phyloP scores from a whole-genome alignment of 768 basidiomycete species.

The Pisolithus marmoratus region DNA sequence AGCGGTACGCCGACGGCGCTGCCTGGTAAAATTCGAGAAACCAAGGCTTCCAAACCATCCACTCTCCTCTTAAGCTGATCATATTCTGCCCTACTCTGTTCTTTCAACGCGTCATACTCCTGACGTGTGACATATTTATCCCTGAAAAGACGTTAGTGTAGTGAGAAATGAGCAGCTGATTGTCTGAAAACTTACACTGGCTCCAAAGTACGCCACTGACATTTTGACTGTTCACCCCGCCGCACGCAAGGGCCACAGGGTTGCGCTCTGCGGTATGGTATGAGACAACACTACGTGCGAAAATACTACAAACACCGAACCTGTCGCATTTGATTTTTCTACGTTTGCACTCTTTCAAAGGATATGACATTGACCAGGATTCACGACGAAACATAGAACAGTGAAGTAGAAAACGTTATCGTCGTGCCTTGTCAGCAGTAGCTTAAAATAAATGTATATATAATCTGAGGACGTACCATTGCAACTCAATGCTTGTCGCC shows the following conservation, averaged over 20 bases:
- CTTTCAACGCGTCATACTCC: conserved; percentile 73
- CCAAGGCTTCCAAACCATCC: conserved; percentile 51
- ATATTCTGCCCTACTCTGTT: conserved; percentile 33
- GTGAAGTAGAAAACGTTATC: conserved; percentile 1
- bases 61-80: conserved; percentile 63
- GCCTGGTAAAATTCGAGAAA: conserved; percentile 34
- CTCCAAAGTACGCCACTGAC: conserved; percentile 80
- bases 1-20: conserved; percentile 24
- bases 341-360: conserved; percentile 66
- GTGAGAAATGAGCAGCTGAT: conserved; percentile 36
- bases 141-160: conserved; percentile 27
- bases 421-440: conserved; percentile 9
- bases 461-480: conserved; percentile 50
- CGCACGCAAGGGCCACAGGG: conserved; percentile 79
- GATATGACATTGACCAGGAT: conserved; percentile 2
- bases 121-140: conserved; percentile 77
- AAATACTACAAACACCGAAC: conserved; percentile 32
- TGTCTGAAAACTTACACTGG: conserved; percentile 71
- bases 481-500: conserved; percentile 79
- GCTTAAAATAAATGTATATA: conserved; percentile 17
- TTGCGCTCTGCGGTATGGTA: conserved; percentile 47
- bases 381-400: background rate
- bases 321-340: conserved; percentile 88
- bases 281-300: conserved; percentile 14
- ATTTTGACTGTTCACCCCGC: conserved; percentile 74